A percentile compares a stretch with the other conserved stretches of the same genome.
These are phyloP conservation scores for Suhomyces pyralidae DNA, from an alignment of 805 yeast species.

Conservation along the genomic window DNA sequence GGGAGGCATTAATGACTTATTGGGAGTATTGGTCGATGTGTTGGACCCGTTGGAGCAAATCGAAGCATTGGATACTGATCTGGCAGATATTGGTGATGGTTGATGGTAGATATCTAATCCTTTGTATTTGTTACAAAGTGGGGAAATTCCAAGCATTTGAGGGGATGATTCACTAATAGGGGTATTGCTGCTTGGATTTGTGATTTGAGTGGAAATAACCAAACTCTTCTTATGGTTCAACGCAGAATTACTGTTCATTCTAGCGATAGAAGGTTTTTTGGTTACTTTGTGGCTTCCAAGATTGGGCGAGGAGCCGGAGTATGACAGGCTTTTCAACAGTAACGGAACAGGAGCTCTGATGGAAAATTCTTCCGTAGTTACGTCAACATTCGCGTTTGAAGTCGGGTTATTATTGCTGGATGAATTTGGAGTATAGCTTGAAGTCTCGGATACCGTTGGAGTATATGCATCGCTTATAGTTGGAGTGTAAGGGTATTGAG, in stretches of 20 bases:
- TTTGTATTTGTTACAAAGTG: conserved; percentile 19
- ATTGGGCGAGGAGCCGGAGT: conserved; percentile 1
- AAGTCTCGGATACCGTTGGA: conserved; percentile 17
- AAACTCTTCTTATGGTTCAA: conserved; percentile 16
- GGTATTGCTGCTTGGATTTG: conserved; percentile 4
- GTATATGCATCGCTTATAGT: conserved; percentile 17
- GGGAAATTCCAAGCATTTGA: conserved; percentile 16
- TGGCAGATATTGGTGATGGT: conserved; percentile 9
- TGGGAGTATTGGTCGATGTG: conserved; percentile 8
- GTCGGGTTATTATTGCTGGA: conserved; percentile 5
- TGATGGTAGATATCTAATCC: conserved; percentile 15
- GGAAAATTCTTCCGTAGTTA: background rate
- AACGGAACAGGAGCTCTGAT: conserved; percentile 8
- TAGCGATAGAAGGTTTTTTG: conserved; percentile 16
- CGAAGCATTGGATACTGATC: conserved; percentile 13
- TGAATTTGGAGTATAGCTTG: conserved; percentile 16
- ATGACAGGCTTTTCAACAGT: conserved; percentile 3
- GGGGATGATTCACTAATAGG: conserved; percentile 11
- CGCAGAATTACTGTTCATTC: conserved; percentile 12
- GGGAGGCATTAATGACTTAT: conserved; percentile 16
- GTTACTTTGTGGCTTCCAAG: conserved; percentile 12
- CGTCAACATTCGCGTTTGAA: background rate
- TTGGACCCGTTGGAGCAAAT: conserved; percentile 10
- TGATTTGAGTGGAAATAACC: conserved; percentile 8
- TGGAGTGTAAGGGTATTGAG: conserved; percentile 15